phyloP scores from a whole-genome alignment of 306 rosid species.

The Arachis hypogaea region DNA sequence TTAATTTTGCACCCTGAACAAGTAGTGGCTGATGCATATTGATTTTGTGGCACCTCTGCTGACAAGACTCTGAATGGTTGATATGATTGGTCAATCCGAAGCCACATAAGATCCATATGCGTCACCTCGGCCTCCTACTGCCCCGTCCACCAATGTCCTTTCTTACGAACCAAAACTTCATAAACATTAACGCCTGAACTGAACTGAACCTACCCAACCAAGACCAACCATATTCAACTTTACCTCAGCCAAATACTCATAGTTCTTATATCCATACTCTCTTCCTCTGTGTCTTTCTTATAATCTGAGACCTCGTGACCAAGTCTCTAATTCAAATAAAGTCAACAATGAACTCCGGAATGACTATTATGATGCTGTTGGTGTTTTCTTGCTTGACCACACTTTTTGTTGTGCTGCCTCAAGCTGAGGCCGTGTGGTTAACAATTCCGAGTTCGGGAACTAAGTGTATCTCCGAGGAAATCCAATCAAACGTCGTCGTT shows the following conservation, averaged over 20 bases:
- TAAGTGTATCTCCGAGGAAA: constrained; percentile 58
- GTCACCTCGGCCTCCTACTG: constrained; percentile 25
- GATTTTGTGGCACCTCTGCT: background rate
- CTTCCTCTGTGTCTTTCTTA: background rate
- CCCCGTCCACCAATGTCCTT: background rate
- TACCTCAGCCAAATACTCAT: background rate
- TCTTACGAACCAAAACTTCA: background rate
- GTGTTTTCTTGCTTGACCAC: constrained; percentile 22
- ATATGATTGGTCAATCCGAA: constrained; percentile 12
- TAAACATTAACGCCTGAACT: constrained; percentile 12
- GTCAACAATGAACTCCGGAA: background rate
- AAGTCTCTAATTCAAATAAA: background rate
- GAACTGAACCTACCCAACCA: background rate
- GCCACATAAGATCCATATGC: constrained; percentile 37
- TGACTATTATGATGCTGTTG: background rate
- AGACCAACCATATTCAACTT: background rate
- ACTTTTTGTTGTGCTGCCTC: constrained; percentile 15
- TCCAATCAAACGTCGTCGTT: constrained; percentile 49
- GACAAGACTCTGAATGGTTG: background rate
- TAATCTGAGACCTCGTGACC: constrained; percentile 8
- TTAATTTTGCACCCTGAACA: too few species aligned
- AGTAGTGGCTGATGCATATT: background rate
- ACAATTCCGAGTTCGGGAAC: constrained; percentile 52
- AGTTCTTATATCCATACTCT: background rate
- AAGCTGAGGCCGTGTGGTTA: constrained; percentile 48